Base-by-base conservation (phyloP, 1,284 basidiomycete species). In the Cryptococcus sp. region DNA sequence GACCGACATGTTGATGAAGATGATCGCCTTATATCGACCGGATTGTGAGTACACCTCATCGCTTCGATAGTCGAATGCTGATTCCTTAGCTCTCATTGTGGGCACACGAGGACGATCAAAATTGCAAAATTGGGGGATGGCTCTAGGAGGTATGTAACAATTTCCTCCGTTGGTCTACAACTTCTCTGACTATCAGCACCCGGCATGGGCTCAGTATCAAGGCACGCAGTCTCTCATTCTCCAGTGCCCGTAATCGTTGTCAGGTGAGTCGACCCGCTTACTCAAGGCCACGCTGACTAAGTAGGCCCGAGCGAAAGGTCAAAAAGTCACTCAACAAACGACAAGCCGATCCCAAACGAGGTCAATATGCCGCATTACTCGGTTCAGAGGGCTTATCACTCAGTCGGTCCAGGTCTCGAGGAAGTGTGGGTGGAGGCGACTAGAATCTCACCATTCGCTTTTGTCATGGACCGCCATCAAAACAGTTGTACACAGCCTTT, bases 21-120 rank as follows among this genome's bases (percentile, higher is more conserved):
- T 98, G 60, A 94, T 98, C 57, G 88, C 91, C 2, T 83, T 98
- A 36, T 98, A 98, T 69, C 85, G 92, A 42, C 94, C 94, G 1
- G 93, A 98, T 73, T 91, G 73, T 73, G 46, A 69, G 72, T 32
- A 22, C n/a, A n/a, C n/a, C 34, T 41, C 23, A 43, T 18, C 16
- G 22, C n/a, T 18, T 28, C 28, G 28, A 28, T 4, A 4, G 28
- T 28, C 28, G 14, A n/a, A 18, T 32, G 16, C 19, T 31, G 23
- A 36, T 50, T 62, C 37, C 22, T 39, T 52, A 75, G 73, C 88
- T 1, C 80, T 98, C 49, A 86, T 97, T 16, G 92, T 98, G 22
- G 94, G 94, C 13, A 94, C 91, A 13, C 82, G 88, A 32, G 93
- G 91, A 0, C 78, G 80, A 19, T 80, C 81, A 36, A 75, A 82